A percentile compares a stretch with the other conserved stretches of the same genome.
phyloP scores from a whole-genome alignment of 257 asterid species.

The Plectranthus barbatus region DNA sequence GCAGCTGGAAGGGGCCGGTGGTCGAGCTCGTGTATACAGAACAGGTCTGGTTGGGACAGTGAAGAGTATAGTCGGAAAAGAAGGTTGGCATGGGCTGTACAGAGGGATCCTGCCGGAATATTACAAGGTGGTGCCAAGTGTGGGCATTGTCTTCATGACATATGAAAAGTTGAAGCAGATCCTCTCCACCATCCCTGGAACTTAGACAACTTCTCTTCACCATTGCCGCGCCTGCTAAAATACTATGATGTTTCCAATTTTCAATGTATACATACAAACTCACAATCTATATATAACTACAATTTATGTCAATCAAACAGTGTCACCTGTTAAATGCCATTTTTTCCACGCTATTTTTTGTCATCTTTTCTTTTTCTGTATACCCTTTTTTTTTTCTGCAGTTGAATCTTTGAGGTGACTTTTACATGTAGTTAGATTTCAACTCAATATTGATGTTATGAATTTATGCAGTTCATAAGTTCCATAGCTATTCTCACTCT shows the following conservation, averaged over 20 bases:
- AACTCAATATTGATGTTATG: too few relatives aligned
- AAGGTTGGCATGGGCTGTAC: conserved; percentile 60
- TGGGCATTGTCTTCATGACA: conserved; percentile 78
- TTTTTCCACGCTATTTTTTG: not conserved
- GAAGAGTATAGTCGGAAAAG: conserved; percentile 42
- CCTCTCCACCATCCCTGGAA: conserved; percentile 38
- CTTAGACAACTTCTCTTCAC: conserved; percentile 12
- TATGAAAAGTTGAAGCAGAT: conserved; percentile 70
- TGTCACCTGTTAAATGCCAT: not conserved
- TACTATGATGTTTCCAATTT: not conserved
- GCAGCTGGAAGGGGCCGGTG: conserved; percentile 91
- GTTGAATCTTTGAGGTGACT: too few relatives aligned
- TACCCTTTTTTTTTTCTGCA: too few relatives aligned
- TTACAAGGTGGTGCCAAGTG: conserved; percentile 78
- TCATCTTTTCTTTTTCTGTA: too few relatives aligned
- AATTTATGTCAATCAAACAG: conserved; percentile 15
- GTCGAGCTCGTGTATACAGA: conserved; percentile 59
- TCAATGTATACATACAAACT: conserved; percentile 9
- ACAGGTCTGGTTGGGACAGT: conserved; percentile 56
- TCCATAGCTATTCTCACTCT: conserved; percentile 61
- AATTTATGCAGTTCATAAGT: conserved; percentile 29
- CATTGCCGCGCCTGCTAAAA: too few relatives aligned
- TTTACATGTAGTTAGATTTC: too few relatives aligned
- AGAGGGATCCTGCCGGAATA: conserved; percentile 79
- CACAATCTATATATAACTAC: not conserved